phyloP scores from a whole-genome alignment of 352 stramenopile species.

The Phytophthora aleatoria region DNA sequence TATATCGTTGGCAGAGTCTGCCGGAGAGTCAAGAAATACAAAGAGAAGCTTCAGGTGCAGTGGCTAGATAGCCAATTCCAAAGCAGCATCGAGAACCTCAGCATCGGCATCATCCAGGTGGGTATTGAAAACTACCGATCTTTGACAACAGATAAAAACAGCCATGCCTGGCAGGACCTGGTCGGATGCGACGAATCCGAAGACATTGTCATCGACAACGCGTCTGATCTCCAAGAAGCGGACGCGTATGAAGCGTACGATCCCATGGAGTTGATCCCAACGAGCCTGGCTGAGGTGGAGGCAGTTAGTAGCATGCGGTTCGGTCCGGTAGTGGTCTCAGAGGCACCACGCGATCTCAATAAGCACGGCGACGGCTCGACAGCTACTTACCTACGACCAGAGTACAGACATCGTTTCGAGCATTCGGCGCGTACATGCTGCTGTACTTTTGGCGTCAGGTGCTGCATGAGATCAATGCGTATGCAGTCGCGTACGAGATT shows the following conservation, averaged over 20 bases:
- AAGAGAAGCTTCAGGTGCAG: neutral
- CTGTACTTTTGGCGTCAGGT: slow-evolving; percentile 5
- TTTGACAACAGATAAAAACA: neutral
- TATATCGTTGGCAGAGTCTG: slow-evolving; percentile 4
- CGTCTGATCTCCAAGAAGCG: neutral
- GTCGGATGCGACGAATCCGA: neutral
- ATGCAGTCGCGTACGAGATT: neutral
- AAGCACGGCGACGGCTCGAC: neutral
- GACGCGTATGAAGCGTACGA: neutral
- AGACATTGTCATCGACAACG: slow-evolving; percentile 1
- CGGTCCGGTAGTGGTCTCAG: neutral
- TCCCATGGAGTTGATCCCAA: neutral
- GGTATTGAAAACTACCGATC: neutral
- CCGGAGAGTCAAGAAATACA: neutral
- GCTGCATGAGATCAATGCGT: slow-evolving; percentile 1
- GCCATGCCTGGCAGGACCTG: neutral
- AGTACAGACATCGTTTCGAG: slow-evolving; percentile 2
- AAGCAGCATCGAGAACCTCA: neutral
- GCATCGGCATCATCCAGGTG: neutral
- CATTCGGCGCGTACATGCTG: slow-evolving; percentile 1
- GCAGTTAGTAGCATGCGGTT: neutral
- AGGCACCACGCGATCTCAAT: neutral
- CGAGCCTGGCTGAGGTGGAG: neutral
- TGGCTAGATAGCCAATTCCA: slow-evolving; percentile 9
- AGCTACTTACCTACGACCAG: neutral